Evolutionary conservation across 164 flowering plant species (phyloP).

Genomic region (Euptelea pleiosperma): DNA sequence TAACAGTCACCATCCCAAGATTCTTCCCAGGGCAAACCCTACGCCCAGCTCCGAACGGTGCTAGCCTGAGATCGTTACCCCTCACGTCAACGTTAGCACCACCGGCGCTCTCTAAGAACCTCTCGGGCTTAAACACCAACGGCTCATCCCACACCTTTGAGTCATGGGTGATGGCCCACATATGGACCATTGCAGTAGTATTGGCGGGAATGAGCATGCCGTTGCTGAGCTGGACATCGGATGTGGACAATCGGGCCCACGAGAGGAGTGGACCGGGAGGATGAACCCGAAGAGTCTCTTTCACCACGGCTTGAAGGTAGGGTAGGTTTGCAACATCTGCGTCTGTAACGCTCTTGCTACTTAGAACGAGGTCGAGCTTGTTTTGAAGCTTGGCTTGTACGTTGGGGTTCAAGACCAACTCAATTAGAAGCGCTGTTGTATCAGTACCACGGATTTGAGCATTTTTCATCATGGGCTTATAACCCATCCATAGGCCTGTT

Average conservation of each 20-base stretch:
- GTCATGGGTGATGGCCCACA: constrained; percentile 76
- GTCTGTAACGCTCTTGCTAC: constrained; percentile 24
- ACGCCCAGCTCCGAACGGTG: constrained; percentile 61
- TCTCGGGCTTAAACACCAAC: constrained; percentile 37
- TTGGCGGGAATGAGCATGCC: constrained; percentile 46
- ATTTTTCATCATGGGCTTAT: no score
- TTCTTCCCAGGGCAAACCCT: constrained; percentile 60
- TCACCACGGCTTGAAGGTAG: constrained; percentile 45
- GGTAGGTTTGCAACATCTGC: constrained; percentile 33
- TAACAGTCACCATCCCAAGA: constrained; percentile 42
- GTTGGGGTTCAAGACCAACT: constrained; percentile 39
- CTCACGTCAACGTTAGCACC: constrained; percentile 39
- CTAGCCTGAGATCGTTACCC: constrained; percentile 51
- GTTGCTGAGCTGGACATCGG: constrained; percentile 48
- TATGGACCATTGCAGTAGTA: constrained; percentile 74
- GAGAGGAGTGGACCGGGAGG: constrained; percentile 60
- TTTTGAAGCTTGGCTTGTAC: constrained; percentile 35
- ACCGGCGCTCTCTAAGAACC: constrained; percentile 34
- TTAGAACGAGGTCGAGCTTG: constrained; percentile 33
- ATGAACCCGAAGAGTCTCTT: constrained; percentile 44
- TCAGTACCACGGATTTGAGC: constrained; percentile 68
- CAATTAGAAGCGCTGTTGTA: constrained; percentile 43
- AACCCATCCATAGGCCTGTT: no score
- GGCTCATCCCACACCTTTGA: constrained; percentile 45
- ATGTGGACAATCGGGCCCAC: constrained; percentile 48